Conservation (phyloP, 106 monocot species). For the Acorus calamus region DNA sequence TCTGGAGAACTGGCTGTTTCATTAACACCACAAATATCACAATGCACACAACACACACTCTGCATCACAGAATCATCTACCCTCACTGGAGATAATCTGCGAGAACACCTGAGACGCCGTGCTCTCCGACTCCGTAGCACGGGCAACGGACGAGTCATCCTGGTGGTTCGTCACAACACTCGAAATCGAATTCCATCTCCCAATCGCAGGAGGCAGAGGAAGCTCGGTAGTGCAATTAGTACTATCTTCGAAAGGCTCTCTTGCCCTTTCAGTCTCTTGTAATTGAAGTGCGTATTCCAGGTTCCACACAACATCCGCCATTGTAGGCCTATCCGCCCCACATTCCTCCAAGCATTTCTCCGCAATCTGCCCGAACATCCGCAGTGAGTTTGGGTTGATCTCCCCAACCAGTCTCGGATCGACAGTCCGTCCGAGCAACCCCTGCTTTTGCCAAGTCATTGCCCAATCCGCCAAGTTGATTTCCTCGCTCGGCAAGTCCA, state of each 20-base stretch:
- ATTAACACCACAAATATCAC: too few relatives aligned
- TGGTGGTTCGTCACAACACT: too few relatives aligned
- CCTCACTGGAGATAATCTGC: constrained; percentile 33
- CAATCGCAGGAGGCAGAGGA: neutral
- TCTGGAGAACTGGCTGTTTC: too few relatives aligned
- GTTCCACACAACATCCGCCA: constrained; percentile 74
- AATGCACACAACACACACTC: too few relatives aligned
- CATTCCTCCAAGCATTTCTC: constrained; percentile 58
- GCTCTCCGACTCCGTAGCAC: neutral
- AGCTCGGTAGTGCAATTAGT: constrained; percentile 5
- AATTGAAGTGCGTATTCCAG: constrained; percentile 68
- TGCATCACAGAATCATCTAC: constrained; percentile 23
- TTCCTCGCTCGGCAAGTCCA: constrained; percentile 23
- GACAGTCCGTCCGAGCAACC: constrained; percentile 44
- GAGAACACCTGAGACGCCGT: constrained; percentile 38
- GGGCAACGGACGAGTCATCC: too few relatives aligned
- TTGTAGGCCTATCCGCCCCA: constrained; percentile 48
- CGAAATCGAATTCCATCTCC: neutral
- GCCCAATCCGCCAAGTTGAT: constrained; percentile 78
- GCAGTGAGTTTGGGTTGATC: constrained; percentile 37
- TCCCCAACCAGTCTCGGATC: constrained; percentile 36
- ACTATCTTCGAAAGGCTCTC: constrained; percentile 52
- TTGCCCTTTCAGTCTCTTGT: constrained; percentile 35
- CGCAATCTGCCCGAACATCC: constrained; percentile 66
- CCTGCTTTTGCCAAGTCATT: constrained; percentile 20